Evolutionary conservation across 768 basidiomycete species (phyloP), one percentile per base, ranked within the genome.

Genomic region (Kwoniella dejecticola): DNA sequence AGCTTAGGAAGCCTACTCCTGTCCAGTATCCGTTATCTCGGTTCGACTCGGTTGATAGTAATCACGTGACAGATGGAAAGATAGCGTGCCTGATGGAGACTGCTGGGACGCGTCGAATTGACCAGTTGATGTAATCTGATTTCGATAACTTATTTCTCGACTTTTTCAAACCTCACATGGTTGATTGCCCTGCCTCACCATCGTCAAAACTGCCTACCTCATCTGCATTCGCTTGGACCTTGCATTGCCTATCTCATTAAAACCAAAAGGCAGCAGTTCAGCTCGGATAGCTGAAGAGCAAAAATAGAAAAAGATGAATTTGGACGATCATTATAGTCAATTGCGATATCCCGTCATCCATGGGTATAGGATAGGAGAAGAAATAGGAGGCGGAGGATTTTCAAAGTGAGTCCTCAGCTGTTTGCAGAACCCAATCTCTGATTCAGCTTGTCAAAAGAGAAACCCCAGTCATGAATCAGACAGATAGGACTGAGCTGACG

Each of bases 341-440:
- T 29, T 59, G 21, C 26, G 40, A 26, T 77, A 73, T 52, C 72
- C 73, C 1, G 27, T 47, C n/a, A 63, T 77, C 12, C 31, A 66
- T 13, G 90, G 90, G 19, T 92, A 84, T 75, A 80, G 85, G 24
- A 82, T 93, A 13, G 80, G 88, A 2, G 82, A 88, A 63, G 84
- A 88, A 76, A 88, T 94, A 42, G 91, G 91, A 7, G 89, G 90
- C 2, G 91, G 91, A 19, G 90, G 88, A 13, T 94, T 93, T 78
- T 89, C 91, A 46, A 88, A 83, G 91, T 90, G 64, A 76, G 86
- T 7, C 33, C 7, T 36, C 33, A 15, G 15, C n/a, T n/a, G n/a
- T n/a, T n/a, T n/a, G n/a, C n/a, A n/a, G n/a, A n/a, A n/a, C n/a
- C n/a, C n/a, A n/a, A n/a, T n/a, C n/a, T n/a, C n/a, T n/a, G n/a